These are phyloP conservation scores for Microbotryum silenes-acaulis DNA, from an alignment of 1,284 basidiomycete species.

Conservation along the genomic window DNA sequence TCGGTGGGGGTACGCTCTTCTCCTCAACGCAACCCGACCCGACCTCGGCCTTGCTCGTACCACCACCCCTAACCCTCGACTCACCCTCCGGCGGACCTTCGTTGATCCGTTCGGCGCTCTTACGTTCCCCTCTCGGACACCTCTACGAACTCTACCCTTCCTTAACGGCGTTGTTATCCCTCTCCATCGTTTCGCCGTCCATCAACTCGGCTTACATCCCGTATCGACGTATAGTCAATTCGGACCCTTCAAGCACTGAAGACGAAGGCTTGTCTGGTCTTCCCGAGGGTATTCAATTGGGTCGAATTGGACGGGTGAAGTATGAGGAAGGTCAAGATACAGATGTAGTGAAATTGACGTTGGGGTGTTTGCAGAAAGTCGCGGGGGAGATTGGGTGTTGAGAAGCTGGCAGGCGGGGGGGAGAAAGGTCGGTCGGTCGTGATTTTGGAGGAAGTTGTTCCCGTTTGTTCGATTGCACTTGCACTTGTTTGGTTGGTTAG, in stretches of 20 bases:
- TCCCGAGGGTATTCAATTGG: constrained; percentile 13
- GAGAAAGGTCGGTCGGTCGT: background rate
- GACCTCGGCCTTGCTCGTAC: constrained; percentile 23
- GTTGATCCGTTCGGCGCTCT: constrained; percentile 56
- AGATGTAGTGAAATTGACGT: constrained; percentile 5
- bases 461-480: too few relatives aligned
- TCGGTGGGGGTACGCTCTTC: constrained; percentile 68
- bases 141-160: constrained; percentile 75
- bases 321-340: background rate
- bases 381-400: constrained; percentile 17
- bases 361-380: constrained; percentile 7
- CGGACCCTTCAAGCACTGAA: background rate
- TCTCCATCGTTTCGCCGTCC: constrained; percentile 3
- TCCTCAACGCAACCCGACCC: constrained; percentile 55
- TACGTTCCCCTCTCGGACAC: constrained; percentile 65
- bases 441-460: background rate
- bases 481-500: too few relatives aligned
- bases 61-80: constrained; percentile 42
- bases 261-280: constrained; percentile 6
- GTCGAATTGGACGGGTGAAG: background rate
- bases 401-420: too few relatives aligned
- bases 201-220: constrained; percentile 13
- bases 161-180: constrained; percentile 56
- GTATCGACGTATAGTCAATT: background rate
- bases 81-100: constrained; percentile 29